A percentile compares a stretch with the other conserved stretches of the same genome.
phyloP scores from a whole-genome alignment of 495 filamentous ascomycete species.

The Neohortaea acidophila region DNA sequence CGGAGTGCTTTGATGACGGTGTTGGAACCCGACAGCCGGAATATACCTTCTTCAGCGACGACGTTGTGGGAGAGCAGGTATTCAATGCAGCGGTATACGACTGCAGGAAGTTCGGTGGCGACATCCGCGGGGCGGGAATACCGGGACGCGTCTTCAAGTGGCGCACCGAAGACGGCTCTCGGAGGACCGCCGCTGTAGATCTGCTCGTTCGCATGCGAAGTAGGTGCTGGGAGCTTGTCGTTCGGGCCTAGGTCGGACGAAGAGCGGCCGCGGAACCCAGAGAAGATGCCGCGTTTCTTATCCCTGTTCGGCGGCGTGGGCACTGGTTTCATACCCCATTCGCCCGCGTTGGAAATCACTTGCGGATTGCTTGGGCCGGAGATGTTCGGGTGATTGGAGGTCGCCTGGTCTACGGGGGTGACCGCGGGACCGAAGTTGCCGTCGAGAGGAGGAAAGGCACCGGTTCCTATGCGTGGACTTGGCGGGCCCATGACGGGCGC shows the following conservation, averaged over 20 bases:
- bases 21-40: constrained; percentile 87
- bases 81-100: constrained; percentile 91
- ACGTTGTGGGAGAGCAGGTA: constrained; percentile 79
- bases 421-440: constrained; percentile 7
- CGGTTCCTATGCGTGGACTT: too few relatives aligned
- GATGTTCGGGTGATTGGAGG: constrained; percentile 35
- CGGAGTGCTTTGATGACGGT: constrained; percentile 80
- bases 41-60: constrained; percentile 81
- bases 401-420: constrained; percentile 7
- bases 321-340: constrained; percentile 64
- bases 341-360: constrained; percentile 69
- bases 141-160: constrained; percentile 73
- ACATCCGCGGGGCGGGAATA: constrained; percentile 58
- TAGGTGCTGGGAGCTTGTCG: constrained; percentile 7
- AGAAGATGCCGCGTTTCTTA: constrained; percentile 84
- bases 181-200: constrained; percentile 40
- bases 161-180: constrained; percentile 71
- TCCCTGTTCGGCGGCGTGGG: constrained; percentile 42
- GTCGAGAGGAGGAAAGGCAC: constrained; percentile 29
- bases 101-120: constrained; percentile 66
- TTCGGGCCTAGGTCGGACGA: constrained; percentile 39
- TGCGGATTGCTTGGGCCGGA: constrained; percentile 77
- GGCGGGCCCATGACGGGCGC: constrained; percentile 42
- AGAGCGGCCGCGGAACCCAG: constrained; percentile 62
- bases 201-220: constrained; percentile 1